These are phyloP conservation scores for Ogataea henricii DNA, from an alignment of 805 yeast genomes.

Conservation along the genomic window DNA sequence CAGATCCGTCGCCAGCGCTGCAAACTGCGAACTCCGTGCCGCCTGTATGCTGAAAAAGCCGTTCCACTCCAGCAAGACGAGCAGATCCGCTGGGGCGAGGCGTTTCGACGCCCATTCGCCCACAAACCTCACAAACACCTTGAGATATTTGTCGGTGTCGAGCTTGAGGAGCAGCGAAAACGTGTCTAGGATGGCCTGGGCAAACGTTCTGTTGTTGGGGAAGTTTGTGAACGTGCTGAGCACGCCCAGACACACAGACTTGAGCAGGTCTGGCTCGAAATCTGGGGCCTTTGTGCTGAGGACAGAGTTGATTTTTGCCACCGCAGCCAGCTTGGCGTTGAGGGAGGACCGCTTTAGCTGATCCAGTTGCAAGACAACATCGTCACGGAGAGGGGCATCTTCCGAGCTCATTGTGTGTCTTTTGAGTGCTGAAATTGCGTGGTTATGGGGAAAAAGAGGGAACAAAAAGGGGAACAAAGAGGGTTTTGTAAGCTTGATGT, in stretches of 20 bases:
- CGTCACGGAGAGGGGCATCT: neutral
- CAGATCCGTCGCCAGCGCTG: conserved; percentile 21
- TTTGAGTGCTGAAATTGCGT: neutral
- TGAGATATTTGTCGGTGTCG: conserved; percentile 31
- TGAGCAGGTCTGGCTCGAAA: conserved; percentile 25
- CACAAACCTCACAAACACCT: conserved; percentile 43
- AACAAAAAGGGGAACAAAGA: neutral
- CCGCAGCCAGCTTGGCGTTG: conserved; percentile 37
- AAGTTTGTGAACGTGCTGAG: conserved; percentile 48
- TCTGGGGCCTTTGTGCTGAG: neutral
- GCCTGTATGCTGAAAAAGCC: conserved; percentile 38
- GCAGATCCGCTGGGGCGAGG: conserved; percentile 56
- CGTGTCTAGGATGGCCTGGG: conserved; percentile 42
- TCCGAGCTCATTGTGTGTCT: conserved; percentile 8
- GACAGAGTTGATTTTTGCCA: conserved; percentile 33
- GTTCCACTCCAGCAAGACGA: conserved; percentile 62
- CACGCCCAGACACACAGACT: conserved; percentile 37
- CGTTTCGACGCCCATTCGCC: conserved; percentile 33
- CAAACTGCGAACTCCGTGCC: conserved; percentile 27
- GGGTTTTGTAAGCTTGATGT: too few relatives aligned
- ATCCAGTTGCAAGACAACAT: conserved; percentile 16
- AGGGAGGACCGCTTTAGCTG: conserved; percentile 36
- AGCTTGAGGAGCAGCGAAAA: conserved; percentile 39
- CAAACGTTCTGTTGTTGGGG: conserved; percentile 53
- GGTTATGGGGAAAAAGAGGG: neutral